These are phyloP conservation scores for Xanthoconium stramineum DNA, from an alignment of 768 basidiomycete species.

Conservation along the genomic window DNA sequence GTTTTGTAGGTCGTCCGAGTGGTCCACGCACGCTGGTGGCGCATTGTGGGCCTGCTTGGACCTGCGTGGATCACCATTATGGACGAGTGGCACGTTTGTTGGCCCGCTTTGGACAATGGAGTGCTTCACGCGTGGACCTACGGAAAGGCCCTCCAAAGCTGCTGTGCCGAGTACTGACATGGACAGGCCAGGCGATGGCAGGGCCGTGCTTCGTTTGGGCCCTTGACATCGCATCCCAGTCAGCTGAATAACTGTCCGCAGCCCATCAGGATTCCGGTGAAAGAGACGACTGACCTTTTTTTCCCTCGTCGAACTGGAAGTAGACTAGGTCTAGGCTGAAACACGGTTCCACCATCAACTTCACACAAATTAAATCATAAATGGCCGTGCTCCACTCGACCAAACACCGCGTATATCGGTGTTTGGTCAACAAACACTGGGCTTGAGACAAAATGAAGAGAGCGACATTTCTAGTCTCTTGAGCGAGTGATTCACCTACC, in stretches of 20 bases:
- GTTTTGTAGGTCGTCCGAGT: conserved; percentile 15
- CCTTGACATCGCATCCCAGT: conserved; percentile 3
- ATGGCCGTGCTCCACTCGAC: not conserved
- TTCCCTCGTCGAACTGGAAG: not conserved
- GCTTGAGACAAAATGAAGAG: not conserved
- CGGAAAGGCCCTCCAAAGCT: not conserved
- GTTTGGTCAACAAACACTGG: too few species aligned
- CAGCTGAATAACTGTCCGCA: not conserved
- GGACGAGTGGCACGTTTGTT: conserved; percentile 1
- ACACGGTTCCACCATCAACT: not conserved
- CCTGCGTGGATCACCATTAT: not conserved
- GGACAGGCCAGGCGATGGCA: not conserved
- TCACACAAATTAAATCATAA: not conserved
- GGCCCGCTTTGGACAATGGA: conserved; percentile 1
- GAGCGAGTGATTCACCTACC: not conserved
- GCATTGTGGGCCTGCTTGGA: conserved; percentile 1
- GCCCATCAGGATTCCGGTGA: conserved; percentile 6
- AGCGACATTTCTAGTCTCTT: not conserved
- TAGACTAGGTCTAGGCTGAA: conserved; percentile 1
- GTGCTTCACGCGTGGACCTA: conserved; percentile 4
- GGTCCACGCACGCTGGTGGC: conserved; percentile 8
- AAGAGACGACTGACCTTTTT: conserved; percentile 1
- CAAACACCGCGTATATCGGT: not conserved
- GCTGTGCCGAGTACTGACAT: not conserved
- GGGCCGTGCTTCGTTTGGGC: conserved; percentile 4